Conservation (phyloP, 2,329 filamentous ascomycete species). For the Tolypocladium capitatum region DNA sequence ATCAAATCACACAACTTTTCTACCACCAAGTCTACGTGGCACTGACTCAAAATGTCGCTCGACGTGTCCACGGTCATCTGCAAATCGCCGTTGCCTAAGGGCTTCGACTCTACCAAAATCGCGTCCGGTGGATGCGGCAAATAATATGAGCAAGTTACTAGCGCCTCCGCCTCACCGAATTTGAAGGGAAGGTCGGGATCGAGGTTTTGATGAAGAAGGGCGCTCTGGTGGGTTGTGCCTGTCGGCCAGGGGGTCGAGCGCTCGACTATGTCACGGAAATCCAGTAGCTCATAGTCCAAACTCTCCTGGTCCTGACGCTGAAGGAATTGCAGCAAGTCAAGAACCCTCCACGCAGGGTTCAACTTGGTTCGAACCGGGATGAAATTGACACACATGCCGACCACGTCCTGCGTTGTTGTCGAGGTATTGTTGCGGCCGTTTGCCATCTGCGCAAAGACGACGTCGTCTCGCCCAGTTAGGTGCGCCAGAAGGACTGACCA, state of each 20-base stretch:
- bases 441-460: constrained; percentile 28
- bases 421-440: constrained; percentile 22
- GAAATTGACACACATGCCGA: constrained; percentile 28
- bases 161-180: constrained; percentile 15
- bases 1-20: not conserved
- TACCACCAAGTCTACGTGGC: constrained; percentile 1
- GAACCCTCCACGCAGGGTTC: constrained; percentile 17
- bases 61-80: constrained; percentile 4
- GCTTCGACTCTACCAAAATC: constrained; percentile 3
- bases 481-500: constrained; percentile 27
- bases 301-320: constrained; percentile 25
- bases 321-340: constrained; percentile 23
- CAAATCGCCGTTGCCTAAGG: not conserved
- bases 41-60: not conserved
- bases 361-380: constrained; percentile 26
- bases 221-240: constrained; percentile 18
- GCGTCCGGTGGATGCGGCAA: constrained; percentile 5
- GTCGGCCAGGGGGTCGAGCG: constrained; percentile 10
- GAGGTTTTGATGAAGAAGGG: constrained; percentile 39
- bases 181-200: constrained; percentile 40
- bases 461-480: constrained; percentile 20
- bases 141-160: constrained; percentile 2
- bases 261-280: constrained; percentile 11
- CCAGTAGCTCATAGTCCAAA: constrained; percentile 11
- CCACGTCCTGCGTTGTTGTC: constrained; percentile 21